Evolutionary conservation across 192 early-diverging fungal genomes (phyloP).

Genomic region (Coemansia sp.): DNA sequence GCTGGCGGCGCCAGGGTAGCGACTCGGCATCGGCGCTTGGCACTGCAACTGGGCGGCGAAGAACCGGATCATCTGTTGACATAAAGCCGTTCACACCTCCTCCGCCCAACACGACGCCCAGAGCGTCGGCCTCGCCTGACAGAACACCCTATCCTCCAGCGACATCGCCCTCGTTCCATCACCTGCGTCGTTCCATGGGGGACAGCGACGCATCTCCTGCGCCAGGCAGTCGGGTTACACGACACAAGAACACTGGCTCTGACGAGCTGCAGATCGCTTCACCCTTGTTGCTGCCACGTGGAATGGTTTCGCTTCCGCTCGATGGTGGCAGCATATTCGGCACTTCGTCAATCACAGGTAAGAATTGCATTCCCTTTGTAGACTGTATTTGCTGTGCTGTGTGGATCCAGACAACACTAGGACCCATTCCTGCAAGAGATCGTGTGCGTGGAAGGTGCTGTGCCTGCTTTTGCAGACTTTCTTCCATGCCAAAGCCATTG

Average conservation of each 20-base stretch:
- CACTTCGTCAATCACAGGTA: slow-evolving; percentile 20
- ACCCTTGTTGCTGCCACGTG: slow-evolving; percentile 33
- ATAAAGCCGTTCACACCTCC: slow-evolving; percentile 12
- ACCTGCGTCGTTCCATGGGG: neutral
- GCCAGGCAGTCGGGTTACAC: neutral
- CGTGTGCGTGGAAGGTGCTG: too few relatives aligned
- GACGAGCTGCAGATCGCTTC: slow-evolving; percentile 37
- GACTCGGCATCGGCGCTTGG: neutral
- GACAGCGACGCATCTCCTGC: neutral
- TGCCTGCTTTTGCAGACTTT: too few relatives aligned
- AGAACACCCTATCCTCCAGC: slow-evolving; percentile 34
- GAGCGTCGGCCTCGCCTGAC: slow-evolving; percentile 42
- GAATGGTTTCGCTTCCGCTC: slow-evolving; percentile 31
- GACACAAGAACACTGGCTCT: neutral
- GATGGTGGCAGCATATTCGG: slow-evolving; percentile 40
- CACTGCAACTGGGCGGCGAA: slow-evolving; percentile 5
- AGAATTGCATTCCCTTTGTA: slow-evolving; percentile 6
- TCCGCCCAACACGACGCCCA: slow-evolving; percentile 30
- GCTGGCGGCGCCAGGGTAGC: neutral
- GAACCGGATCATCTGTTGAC: slow-evolving; percentile 2
- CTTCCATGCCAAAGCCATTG: too few relatives aligned
- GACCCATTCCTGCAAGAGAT: neutral
- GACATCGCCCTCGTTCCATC: slow-evolving; percentile 28
- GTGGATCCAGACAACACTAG: neutral
- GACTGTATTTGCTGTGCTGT: neutral